These are phyloP conservation scores for Coffea canephora DNA, from an alignment of 257 asterid species.

Conservation along the genomic window DNA sequence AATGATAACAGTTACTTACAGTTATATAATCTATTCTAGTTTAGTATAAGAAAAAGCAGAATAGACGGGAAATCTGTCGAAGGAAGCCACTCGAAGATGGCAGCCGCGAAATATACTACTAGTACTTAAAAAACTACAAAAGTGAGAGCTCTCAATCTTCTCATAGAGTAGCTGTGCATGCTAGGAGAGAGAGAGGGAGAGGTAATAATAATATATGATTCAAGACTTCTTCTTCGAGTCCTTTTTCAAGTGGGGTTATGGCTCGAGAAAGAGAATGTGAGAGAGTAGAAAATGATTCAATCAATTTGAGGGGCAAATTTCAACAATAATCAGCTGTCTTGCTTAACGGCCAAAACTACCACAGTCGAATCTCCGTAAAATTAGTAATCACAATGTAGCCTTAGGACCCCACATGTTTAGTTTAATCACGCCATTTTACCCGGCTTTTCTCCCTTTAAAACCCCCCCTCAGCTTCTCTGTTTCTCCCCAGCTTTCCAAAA, in stretches of 20 bases:
- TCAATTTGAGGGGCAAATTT: background rate
- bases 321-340: slow-evolving; percentile 3
- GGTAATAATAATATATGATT: no score
- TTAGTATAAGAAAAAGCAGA: no score
- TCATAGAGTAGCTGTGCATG: background rate
- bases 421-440: slow-evolving; percentile 61
- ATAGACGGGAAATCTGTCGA: no score
- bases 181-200: background rate
- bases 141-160: background rate
- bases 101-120: no score
- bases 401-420: slow-evolving; percentile 53
- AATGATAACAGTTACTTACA: no score
- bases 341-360: slow-evolving; percentile 58
- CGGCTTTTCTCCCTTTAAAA: slow-evolving; percentile 41
- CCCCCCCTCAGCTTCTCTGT: slow-evolving; percentile 22
- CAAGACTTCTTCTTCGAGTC: no score
- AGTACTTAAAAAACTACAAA: no score
- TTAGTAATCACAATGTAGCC: slow-evolving; percentile 49
- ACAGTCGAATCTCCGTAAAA: slow-evolving; percentile 55
- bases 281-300: background rate
- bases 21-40: no score
- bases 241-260: background rate
- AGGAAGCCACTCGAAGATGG: no score
- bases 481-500: slow-evolving; percentile 8
- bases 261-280: background rate